Percentiles rank a stretch among this genome's conserved stretches.
Conservation (phyloP, 352 stramenopile species). For the Plasmopara viticola region DNA sequence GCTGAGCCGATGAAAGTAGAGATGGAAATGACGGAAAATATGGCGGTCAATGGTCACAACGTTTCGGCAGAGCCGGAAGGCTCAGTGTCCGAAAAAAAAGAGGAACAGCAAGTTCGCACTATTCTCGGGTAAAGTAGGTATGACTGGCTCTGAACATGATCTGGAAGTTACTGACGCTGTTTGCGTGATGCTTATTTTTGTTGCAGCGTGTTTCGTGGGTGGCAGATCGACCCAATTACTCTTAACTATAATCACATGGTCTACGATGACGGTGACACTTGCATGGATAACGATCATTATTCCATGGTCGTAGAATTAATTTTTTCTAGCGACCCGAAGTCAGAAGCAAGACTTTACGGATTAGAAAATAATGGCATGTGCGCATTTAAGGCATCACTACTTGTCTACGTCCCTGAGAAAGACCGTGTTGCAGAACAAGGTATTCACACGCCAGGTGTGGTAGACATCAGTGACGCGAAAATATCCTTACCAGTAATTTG, state of each 20-base stretch:
- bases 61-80: slow-evolving; percentile 8
- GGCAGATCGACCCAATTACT: slow-evolving; percentile 72
- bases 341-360: slow-evolving; percentile 38
- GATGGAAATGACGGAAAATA: slow-evolving; percentile 20
- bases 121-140: slow-evolving; percentile 41
- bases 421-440: slow-evolving; percentile 35
- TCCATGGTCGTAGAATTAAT: slow-evolving; percentile 51
- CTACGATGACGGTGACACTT: slow-evolving; percentile 72
- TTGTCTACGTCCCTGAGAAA: slow-evolving; percentile 37
- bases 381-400: slow-evolving; percentile 43
- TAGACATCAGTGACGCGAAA: slow-evolving; percentile 54
- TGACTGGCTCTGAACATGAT: background rate
- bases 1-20: slow-evolving; percentile 21
- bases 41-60: slow-evolving; percentile 6
- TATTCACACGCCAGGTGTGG: slow-evolving; percentile 58
- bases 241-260: slow-evolving; percentile 73
- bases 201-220: slow-evolving; percentile 67
- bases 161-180: slow-evolving; percentile 5
- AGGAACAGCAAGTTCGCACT: slow-evolving; percentile 26
- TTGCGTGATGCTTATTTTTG: background rate
- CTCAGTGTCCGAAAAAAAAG: slow-evolving; percentile 10
- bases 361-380: slow-evolving; percentile 54
- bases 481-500: slow-evolving; percentile 57
- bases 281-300: slow-evolving; percentile 38
- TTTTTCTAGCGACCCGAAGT: slow-evolving; percentile 31